Base-by-base conservation (phyloP, 768 basidiomycete species). In the Tulasnella sp. region DNA sequence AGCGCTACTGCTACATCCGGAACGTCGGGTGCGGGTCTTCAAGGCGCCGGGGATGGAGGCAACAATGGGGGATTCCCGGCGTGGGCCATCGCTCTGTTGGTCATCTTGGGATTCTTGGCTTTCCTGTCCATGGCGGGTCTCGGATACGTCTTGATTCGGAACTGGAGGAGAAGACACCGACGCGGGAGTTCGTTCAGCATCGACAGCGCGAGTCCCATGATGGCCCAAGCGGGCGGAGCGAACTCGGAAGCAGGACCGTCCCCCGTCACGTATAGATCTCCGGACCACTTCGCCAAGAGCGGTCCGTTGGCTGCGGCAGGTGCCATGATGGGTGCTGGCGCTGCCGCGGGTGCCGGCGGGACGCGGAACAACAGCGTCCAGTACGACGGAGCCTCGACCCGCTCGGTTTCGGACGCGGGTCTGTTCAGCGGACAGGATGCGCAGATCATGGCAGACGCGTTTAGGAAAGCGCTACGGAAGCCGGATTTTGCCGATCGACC, bases 11-110 rank as follows among this genome's bases (percentile, higher is more conserved):
- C 73, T 36, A 73, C 78, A 5, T 39, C 69, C 71, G 36, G 72
- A 63, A 71, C 76, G 37, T 74, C 81, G 66, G 59, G 69, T 12
- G 68, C 77, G 8, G 34, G 75, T 37, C 76, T 77, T 77, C 32
- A 86, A 81, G 66, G 81, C 72, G 74, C 83, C 91, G 26, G 90
- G 90, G 75, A 78, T 66, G 74, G 77, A 19, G 71, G 72, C 35
- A 75, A 77, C 67, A 77, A 75, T 71, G 77, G 83, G 17, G 52
- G 52, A 7, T 94, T 94, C 78, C 94, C 92, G 9, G 87, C 87
- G 77, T 95, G 92, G 94, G 94, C 91, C 11, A 95, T 95, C 77
- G 92, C 95, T 68, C 89, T 95, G 75, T 91, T 95, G 68, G 90
- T 89, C 63, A 86, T 95, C 47, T 86, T 95, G 32, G 93, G 92